phyloP scores from a whole-genome alignment of 2,329 filamentous ascomycete species.

The Gaeumannomyces tritici region DNA sequence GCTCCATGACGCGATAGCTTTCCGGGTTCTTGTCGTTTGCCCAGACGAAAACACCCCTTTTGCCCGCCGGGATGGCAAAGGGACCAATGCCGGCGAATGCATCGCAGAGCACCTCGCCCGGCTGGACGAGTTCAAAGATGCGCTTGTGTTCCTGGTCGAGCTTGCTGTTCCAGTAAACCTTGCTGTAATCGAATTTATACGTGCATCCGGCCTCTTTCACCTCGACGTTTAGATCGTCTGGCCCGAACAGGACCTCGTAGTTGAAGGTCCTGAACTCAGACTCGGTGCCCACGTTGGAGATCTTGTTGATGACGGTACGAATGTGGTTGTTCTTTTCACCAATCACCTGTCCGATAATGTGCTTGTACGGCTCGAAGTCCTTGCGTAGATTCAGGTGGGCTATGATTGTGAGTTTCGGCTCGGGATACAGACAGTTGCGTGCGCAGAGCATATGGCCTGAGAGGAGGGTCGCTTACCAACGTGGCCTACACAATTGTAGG shows the following conservation, averaged over 20 bases:
- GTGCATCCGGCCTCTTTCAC: slow-evolving; percentile 72
- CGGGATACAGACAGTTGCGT: too few relatives aligned
- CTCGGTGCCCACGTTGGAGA: slow-evolving; percentile 75
- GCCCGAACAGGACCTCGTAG: slow-evolving; percentile 81
- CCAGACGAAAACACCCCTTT: slow-evolving; percentile 85
- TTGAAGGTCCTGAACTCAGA: slow-evolving; percentile 85
- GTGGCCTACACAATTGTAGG: slow-evolving; percentile 84
- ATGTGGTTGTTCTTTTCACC: slow-evolving; percentile 81
- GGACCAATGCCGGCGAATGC: slow-evolving; percentile 97
- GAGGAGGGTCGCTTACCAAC: slow-evolving; percentile 45
- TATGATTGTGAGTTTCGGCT: slow-evolving; percentile 15
- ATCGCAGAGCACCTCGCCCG: slow-evolving; percentile 86
- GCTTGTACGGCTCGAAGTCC: slow-evolving; percentile 75
- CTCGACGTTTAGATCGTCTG: slow-evolving; percentile 74
- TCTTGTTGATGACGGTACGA: slow-evolving; percentile 91
- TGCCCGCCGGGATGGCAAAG: slow-evolving; percentile 86
- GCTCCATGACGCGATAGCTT: slow-evolving; percentile 62
- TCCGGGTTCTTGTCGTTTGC: slow-evolving; percentile 96
- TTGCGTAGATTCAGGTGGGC: slow-evolving; percentile 87
- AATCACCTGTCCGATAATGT: slow-evolving; percentile 75
- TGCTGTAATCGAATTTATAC: slow-evolving; percentile 91
- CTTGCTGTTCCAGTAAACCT: slow-evolving; percentile 96
- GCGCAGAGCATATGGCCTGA: neutral
- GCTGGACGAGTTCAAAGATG: slow-evolving; percentile 64
- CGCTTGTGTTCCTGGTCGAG: slow-evolving; percentile 83